phyloP scores from a whole-genome alignment of 108 stramenopile species.

The Cyclotella choctawhatcheeana region DNA sequence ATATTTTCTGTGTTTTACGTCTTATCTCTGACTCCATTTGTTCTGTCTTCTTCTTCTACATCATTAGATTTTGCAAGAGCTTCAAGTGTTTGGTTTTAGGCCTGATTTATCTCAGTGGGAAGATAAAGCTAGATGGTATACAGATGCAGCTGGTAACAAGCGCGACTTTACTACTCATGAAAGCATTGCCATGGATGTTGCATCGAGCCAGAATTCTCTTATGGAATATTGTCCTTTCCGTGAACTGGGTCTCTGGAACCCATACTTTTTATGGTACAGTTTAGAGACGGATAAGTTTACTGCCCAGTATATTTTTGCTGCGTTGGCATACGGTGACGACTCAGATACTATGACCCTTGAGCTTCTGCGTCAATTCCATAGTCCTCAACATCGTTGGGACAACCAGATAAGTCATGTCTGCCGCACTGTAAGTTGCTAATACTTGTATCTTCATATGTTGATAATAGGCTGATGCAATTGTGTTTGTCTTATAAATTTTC shows the following conservation, averaged over 20 bases:
- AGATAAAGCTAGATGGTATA: constrained; percentile 36
- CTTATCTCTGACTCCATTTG: background rate
- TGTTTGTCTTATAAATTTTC: background rate
- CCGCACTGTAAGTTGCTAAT: constrained; percentile 32
- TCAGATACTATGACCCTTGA: constrained; percentile 46
- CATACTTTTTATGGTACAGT: constrained; percentile 40
- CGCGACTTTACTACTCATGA: constrained; percentile 46
- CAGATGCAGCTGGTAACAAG: constrained; percentile 41
- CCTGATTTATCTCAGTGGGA: constrained; percentile 75
- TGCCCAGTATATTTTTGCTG: constrained; percentile 71
- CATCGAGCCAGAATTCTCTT: constrained; percentile 26
- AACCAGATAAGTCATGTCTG: constrained; percentile 50
- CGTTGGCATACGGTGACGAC: constrained; percentile 45
- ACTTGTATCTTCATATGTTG: background rate
- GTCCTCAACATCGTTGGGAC: constrained; percentile 55
- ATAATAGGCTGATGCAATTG: background rate
- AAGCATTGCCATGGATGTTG: constrained; percentile 75
- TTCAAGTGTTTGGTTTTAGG: constrained; percentile 82
- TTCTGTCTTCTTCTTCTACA: constrained; percentile 12
- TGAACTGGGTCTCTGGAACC: constrained; percentile 48
- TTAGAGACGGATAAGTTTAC: constrained; percentile 48
- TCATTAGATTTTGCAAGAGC: constrained; percentile 61
- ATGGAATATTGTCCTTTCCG: constrained; percentile 47
- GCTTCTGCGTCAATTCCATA: constrained; percentile 55
- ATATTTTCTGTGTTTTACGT: constrained; percentile 8